These are phyloP conservation scores for Suhomyces bolitotheri DNA, from an alignment of 1,139 yeast genomes.

Conservation along the genomic window DNA sequence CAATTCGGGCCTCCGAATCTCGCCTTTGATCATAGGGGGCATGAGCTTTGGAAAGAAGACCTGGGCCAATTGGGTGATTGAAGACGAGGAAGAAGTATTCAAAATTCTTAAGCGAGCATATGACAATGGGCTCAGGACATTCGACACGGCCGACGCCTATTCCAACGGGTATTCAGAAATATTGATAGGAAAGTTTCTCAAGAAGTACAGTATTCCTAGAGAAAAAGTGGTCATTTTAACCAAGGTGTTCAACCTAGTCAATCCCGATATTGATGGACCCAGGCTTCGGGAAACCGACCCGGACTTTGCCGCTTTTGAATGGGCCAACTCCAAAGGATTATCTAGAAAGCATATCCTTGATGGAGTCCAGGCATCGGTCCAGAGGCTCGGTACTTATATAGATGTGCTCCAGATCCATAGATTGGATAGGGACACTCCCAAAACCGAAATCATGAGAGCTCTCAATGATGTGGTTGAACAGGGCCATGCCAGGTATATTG, in stretches of 20 bases:
- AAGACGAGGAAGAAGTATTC: slow-evolving; percentile 30
- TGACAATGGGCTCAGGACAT: slow-evolving; percentile 52
- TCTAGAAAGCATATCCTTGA: slow-evolving; percentile 22
- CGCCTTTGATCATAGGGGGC: slow-evolving; percentile 56
- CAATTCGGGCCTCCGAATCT: slow-evolving; percentile 51
- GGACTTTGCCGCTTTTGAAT: slow-evolving; percentile 10
- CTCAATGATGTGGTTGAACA: slow-evolving; percentile 19
- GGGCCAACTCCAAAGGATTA: slow-evolving; percentile 18
- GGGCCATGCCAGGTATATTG: slow-evolving; percentile 20
- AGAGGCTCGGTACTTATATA: slow-evolving; percentile 22
- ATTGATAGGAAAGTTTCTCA: slow-evolving; percentile 44
- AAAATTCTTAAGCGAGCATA: slow-evolving; percentile 49
- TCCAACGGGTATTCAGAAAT: slow-evolving; percentile 47
- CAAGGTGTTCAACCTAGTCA: slow-evolving; percentile 26
- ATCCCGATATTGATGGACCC: slow-evolving; percentile 9
- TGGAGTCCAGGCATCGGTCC: slow-evolving; percentile 18
- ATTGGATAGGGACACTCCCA: slow-evolving; percentile 16
- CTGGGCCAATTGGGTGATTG: slow-evolving; percentile 52
- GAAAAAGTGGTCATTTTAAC: slow-evolving; percentile 48
- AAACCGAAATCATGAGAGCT: slow-evolving; percentile 21
- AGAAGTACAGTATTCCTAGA: slow-evolving; percentile 43
- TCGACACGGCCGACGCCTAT: slow-evolving; percentile 53
- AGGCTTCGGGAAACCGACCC: slow-evolving; percentile 8
- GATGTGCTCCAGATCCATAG: slow-evolving; percentile 23
- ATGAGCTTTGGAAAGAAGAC: slow-evolving; percentile 53